These are phyloP conservation scores for Sphagnurus paluster DNA, from an alignment of 1,284 basidiomycete genomes.

Conservation along the genomic window DNA sequence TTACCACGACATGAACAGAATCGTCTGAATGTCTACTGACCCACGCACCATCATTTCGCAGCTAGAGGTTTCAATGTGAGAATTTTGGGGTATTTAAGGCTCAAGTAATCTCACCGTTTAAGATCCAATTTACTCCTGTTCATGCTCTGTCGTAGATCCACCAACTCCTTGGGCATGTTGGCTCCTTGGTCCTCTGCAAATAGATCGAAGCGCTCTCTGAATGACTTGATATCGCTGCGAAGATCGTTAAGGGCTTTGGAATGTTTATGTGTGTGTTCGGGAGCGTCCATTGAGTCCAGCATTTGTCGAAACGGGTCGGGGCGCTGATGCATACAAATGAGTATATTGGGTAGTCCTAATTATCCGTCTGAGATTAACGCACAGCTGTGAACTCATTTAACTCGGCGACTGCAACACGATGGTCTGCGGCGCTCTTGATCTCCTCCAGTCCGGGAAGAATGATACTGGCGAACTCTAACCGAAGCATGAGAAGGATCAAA, in stretches of 20 bases:
- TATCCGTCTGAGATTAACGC: not conserved
- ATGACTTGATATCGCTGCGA: slow-evolving; percentile 2
- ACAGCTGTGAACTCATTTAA: slow-evolving; percentile 11
- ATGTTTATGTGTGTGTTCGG: not conserved
- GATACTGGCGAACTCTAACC: slow-evolving; percentile 12
- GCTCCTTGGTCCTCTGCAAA: slow-evolving; percentile 11
- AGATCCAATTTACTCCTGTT: slow-evolving; percentile 10
- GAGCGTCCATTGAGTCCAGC: not conserved
- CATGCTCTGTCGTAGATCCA: slow-evolving; percentile 8
- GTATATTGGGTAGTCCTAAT: too few relatives aligned
- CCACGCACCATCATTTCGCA: slow-evolving; percentile 6
- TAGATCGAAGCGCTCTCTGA: slow-evolving; percentile 9
- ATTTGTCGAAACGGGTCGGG: slow-evolving; percentile 8
- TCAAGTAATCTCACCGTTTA: slow-evolving; percentile 4
- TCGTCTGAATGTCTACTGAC: not conserved
- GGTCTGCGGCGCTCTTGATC: not conserved
- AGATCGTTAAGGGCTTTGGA: slow-evolving; percentile 7
- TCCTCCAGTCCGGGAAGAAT: slow-evolving; percentile 12
- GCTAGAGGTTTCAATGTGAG: too few relatives aligned
- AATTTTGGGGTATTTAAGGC: not conserved
- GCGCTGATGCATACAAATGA: slow-evolving; percentile 5
- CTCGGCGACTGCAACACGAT: slow-evolving; percentile 4
- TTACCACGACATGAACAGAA: not conserved
- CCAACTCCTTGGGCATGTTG: slow-evolving; percentile 2
- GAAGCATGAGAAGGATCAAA: not conserved